Conservation (phyloP, 2,329 filamentous ascomycete genomes). For the Fusarium pseudonygamai region DNA sequence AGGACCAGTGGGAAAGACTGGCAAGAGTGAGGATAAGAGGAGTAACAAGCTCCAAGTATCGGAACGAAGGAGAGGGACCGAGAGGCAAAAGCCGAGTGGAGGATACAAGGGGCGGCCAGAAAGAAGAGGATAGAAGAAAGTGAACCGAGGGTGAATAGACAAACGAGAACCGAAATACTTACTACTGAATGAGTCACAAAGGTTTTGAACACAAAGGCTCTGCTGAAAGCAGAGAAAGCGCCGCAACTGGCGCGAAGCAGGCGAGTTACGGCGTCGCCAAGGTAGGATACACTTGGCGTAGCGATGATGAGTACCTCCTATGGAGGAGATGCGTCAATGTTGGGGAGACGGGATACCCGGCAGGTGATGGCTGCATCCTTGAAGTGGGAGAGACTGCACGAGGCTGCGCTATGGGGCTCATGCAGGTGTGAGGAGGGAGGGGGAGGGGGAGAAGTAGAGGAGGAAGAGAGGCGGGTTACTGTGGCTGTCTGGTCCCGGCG, state of each 20-base stretch:
- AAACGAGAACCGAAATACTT: background rate
- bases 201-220: background rate
- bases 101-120: background rate
- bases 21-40: background rate
- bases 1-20: background rate
- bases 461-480: background rate
- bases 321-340: background rate
- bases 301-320: background rate
- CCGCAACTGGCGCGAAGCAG: background rate
- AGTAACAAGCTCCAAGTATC: background rate
- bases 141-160: fast-evolving
- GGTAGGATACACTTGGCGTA: background rate
- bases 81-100: background rate
- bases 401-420: background rate
- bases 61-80: background rate
- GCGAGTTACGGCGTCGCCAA: background rate
- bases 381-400: too few species aligned
- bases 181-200: background rate
- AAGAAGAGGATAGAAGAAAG: too few species aligned
- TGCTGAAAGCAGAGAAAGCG: background rate
- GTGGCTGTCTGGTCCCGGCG: background rate
- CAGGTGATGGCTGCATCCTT: background rate
- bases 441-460: background rate
- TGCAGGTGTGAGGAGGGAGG: background rate
- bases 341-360: background rate